Percentiles rank a stretch among this genome's conserved stretches.
These are phyloP conservation scores for Hemileia vastatrix DNA, from an alignment of 1,284 basidiomycete species.

Conservation along the genomic window DNA sequence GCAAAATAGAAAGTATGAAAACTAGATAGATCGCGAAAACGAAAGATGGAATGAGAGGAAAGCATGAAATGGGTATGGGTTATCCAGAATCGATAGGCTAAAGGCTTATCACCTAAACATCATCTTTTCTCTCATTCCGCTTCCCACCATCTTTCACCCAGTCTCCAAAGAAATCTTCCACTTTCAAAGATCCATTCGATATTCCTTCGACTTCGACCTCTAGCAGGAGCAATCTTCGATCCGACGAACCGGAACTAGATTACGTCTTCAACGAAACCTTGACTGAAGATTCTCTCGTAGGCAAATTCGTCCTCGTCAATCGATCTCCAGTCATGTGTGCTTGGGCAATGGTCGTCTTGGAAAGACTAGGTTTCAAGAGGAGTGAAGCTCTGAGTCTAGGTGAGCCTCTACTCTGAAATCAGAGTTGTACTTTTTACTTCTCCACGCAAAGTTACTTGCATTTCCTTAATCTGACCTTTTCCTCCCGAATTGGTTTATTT, in stretches of 20 bases:
- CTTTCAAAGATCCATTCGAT: constrained; percentile 8
- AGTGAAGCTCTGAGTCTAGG: constrained; percentile 37
- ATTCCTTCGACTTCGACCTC: background rate
- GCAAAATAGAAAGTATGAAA: no score
- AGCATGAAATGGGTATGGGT: no score
- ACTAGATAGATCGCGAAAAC: no score
- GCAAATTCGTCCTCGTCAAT: constrained; percentile 37
- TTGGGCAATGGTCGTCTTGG: constrained; percentile 37
- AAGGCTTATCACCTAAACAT: constrained; percentile 17
- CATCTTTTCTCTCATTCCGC: constrained; percentile 2
- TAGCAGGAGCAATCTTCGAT: background rate
- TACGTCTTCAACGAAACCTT: constrained; percentile 32
- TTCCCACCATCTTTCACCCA: background rate
- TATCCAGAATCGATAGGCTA: constrained; percentile 4
- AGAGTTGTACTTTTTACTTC: no score
- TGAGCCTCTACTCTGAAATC: constrained; percentile 2
- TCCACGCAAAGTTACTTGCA: background rate
- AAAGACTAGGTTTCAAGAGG: constrained; percentile 33
- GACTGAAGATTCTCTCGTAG: constrained; percentile 26
- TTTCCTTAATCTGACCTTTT: background rate
- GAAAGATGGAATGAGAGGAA: no score
- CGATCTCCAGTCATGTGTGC: constrained; percentile 41
- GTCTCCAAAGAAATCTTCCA: constrained; percentile 9
- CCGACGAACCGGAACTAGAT: background rate
- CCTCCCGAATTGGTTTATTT: no score